Evolutionary conservation across 2,329 filamentous ascomycete genomes (phyloP).

Genomic region (Aspergillus melleus): DNA sequence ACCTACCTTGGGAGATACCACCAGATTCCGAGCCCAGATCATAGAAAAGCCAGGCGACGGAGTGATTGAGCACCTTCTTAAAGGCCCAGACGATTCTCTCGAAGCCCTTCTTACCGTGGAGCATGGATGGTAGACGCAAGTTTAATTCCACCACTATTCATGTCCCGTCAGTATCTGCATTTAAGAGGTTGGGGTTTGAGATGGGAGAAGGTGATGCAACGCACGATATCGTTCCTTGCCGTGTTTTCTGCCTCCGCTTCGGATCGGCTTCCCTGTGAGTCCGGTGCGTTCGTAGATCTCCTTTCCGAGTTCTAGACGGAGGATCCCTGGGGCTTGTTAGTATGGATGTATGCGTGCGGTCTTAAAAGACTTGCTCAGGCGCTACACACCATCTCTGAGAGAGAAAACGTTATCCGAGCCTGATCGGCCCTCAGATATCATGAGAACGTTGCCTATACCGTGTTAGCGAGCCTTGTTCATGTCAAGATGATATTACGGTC

Average conservation of each 20-base stretch:
- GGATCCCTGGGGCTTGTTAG: slow-evolving; percentile 53
- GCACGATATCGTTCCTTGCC: slow-evolving; percentile 73
- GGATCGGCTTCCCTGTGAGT: slow-evolving; percentile 68
- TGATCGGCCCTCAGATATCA: slow-evolving; percentile 77
- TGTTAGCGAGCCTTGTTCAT: neutral
- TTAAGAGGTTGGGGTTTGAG: neutral
- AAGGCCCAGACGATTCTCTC: slow-evolving; percentile 76
- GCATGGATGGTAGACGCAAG: slow-evolving; percentile 71
- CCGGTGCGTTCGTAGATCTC: slow-evolving; percentile 81
- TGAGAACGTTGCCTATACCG: slow-evolving; percentile 67
- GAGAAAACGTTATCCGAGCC: slow-evolving; percentile 72
- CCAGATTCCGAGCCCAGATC: slow-evolving; percentile 48
- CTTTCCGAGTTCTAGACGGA: slow-evolving; percentile 77
- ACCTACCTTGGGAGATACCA: slow-evolving; percentile 44
- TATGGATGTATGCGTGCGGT: neutral
- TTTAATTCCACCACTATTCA: slow-evolving; percentile 71
- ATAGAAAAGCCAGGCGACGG: slow-evolving; percentile 75
- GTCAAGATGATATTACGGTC: neutral
- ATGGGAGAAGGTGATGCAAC: slow-evolving; percentile 11
- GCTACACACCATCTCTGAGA: slow-evolving; percentile 62
- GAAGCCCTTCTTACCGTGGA: slow-evolving; percentile 80
- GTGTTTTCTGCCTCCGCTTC: slow-evolving; percentile 60
- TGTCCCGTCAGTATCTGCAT: slow-evolving; percentile 12
- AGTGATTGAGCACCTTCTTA: slow-evolving; percentile 69
- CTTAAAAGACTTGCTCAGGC: neutral